phyloP scores from a whole-genome alignment of 2,329 filamentous ascomycete genomes.

The Ophiocordyceps camponoti-saundersi region DNA sequence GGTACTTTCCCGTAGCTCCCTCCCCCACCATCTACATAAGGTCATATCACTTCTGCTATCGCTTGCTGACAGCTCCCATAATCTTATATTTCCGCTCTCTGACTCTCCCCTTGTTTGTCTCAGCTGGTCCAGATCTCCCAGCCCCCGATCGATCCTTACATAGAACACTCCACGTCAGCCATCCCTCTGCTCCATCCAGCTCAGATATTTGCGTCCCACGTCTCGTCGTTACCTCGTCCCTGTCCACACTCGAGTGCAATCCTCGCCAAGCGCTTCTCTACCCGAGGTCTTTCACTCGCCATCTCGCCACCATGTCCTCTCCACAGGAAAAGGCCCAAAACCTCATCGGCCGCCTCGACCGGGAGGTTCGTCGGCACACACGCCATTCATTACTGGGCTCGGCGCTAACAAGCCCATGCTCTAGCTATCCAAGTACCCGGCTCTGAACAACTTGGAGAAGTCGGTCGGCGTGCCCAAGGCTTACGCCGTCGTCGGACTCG shows the following conservation, averaged over 20 bases:
- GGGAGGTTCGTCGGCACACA: constrained; percentile 43
- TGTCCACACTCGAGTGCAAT: neutral
- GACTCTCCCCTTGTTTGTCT: neutral
- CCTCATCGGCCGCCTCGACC: constrained; percentile 65
- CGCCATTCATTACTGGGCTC: neutral
- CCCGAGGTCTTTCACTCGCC: constrained; percentile 3
- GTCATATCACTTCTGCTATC: neutral
- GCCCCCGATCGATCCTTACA: constrained; percentile 2
- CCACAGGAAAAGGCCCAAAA: constrained; percentile 62
- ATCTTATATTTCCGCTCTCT: neutral
- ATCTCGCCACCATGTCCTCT: constrained; percentile 35
- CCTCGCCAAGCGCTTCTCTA: constrained; percentile 1
- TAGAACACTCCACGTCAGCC: constrained; percentile 3
- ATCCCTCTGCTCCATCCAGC: neutral
- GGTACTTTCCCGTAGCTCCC: neutral
- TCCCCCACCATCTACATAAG: neutral
- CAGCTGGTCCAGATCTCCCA: neutral
- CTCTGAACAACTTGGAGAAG: constrained; percentile 74
- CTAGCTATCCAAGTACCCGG: constrained; percentile 72
- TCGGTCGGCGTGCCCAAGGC: constrained; percentile 71
- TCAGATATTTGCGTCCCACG: neutral
- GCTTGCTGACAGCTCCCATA: neutral
- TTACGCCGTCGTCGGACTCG: constrained; percentile 63
- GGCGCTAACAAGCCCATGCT: constrained; percentile 5
- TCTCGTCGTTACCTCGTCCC: neutral